Base-by-base conservation (phyloP, 208 protist genomes). In the Acanthamoeba lenticulata region DNA sequence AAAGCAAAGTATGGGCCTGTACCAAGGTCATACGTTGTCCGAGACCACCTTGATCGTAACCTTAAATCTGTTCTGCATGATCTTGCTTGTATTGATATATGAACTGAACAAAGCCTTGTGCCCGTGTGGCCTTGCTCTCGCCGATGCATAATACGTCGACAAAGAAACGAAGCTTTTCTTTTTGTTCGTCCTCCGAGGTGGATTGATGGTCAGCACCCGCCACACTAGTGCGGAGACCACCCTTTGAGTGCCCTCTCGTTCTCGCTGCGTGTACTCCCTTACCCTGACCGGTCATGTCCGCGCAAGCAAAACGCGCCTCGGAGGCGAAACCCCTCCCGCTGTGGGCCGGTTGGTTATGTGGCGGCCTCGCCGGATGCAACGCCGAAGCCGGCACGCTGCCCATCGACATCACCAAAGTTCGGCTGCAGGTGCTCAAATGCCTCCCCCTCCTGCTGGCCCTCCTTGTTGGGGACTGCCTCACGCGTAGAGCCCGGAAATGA, bases 361-460 rank as follows among this genome's bases (percentile, higher is more conserved):
- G 92, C 17, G 60, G 65, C 0, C 44, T 86, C 24, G 92, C 79
- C 79, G 74, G 79, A 0, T 91, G 79, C 57, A 94, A 72, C 92
- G 92, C 92, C 29, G 92, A 94, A 72, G 85, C 92, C 38, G 88
- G 92, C 34, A 94, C 92, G 21, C 92, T 94, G n/a, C 92, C 92
- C 38, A 94, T 94, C 21, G 92, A 94, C 44, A 94, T 94, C 60
- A 94, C 92, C 29, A 94, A 94, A 67, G 69, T 94, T 19, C 34
- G 92, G 29, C 92, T 94, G 9, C 92, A 94, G 85, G 40, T 94
- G 21, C 0, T 32, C 29, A 45, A 32, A 44, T 57, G 19, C 49
- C 49, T 19, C 19, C 49, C 19, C 49, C 19, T 57, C 49, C 49
- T 19, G 49, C 19, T 57, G 49, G 19, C 49, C 49, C 13, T 57